Conservation (phyloP, 2,329 filamentous ascomycete genomes). For the Cytospora mali region DNA sequence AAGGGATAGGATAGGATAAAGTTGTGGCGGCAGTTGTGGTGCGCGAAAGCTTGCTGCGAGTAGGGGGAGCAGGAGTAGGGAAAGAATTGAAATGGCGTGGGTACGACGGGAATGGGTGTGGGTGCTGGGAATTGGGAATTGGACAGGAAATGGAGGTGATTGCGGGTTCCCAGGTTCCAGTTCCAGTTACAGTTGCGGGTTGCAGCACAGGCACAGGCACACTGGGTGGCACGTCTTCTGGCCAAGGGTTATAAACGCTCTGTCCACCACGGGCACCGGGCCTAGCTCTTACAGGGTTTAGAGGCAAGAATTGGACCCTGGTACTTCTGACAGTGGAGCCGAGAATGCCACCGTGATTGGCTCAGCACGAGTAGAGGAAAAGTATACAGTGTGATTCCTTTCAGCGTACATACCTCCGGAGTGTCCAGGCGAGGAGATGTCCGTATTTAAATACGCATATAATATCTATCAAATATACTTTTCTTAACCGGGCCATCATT, state of each 20-base stretch:
- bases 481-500: too few relatives aligned
- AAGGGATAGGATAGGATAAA: conserved; percentile 15
- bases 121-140: conserved; percentile 15
- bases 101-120: conserved; percentile 23
- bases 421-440: not conserved
- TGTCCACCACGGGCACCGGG: conserved; percentile 19
- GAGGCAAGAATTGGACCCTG: conserved; percentile 10
- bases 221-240: conserved; percentile 7
- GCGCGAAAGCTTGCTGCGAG: conserved; percentile 11
- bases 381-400: conserved; percentile 12
- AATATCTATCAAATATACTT: not conserved
- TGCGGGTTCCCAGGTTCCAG: conserved; percentile 23
- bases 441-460: not conserved
- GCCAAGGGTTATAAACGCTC: conserved; percentile 10
- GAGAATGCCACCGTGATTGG: conserved; percentile 21
- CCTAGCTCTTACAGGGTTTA: conserved; percentile 1
- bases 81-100: conserved; percentile 25
- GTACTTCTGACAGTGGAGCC: conserved; percentile 19
- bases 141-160: conserved; percentile 23
- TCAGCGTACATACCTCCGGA: not conserved
- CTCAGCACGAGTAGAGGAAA: not conserved
- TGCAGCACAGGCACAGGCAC: conserved; percentile 7
- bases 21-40: conserved; percentile 21
- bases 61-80: conserved; percentile 24
- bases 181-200: conserved; percentile 17